Conservation (phyloP, 345 rosid species). For the Lumnitzera racemosa region DNA sequence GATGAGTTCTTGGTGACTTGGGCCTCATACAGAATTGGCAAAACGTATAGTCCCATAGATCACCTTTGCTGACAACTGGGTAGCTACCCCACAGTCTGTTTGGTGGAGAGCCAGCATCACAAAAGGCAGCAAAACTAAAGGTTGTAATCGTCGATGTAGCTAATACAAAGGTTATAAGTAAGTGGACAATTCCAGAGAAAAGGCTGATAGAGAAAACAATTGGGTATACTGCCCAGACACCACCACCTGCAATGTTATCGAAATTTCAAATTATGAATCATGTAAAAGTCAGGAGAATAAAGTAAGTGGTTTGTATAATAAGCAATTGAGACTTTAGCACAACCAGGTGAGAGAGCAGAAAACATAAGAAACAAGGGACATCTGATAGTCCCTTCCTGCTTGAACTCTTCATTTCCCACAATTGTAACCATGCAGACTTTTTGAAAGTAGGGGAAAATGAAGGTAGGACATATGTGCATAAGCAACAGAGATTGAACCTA, state of each 20-base stretch:
- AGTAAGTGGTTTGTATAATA: not conserved
- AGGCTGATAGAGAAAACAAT: conserved; percentile 63
- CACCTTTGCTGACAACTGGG: conserved; percentile 69
- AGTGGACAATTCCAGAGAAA: conserved; percentile 47
- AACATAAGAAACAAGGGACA: no score
- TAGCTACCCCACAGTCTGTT: conserved; percentile 65
- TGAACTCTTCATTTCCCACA: no score
- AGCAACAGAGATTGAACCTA: no score
- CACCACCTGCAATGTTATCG: conserved; percentile 59
- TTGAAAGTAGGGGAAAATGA: no score
- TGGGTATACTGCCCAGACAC: conserved; percentile 78
- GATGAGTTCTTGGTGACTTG: conserved; percentile 85
- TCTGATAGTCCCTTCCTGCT: no score
- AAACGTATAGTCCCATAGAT: conserved; percentile 71
- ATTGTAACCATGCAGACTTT: no score
- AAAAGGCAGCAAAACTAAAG: conserved; percentile 62
- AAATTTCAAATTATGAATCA: conserved; percentile 8
- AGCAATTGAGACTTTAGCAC: no score
- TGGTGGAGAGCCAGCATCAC: conserved; percentile 64
- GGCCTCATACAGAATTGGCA: conserved; percentile 69
- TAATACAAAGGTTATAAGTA: conserved; percentile 26
- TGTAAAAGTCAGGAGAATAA: not conserved
- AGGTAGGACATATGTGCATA: no score
- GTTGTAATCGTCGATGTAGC: conserved; percentile 50
- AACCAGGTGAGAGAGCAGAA: no score